Evolutionary conservation across 345 rosid species (phyloP).

Genomic region (Pelargonium nanum): DNA sequence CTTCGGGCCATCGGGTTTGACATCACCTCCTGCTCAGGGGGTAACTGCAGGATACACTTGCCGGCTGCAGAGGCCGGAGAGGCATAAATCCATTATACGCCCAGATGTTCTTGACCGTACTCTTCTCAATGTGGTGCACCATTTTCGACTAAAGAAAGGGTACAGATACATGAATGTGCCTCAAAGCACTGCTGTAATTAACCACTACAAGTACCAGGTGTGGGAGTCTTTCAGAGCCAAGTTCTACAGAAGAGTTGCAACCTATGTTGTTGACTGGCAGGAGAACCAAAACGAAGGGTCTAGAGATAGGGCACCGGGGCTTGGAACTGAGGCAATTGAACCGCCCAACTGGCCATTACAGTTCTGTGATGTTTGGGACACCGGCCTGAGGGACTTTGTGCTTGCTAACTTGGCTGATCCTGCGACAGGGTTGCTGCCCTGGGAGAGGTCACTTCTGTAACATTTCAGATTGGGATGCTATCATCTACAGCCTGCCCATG

Average conservation of each 20-base stretch:
- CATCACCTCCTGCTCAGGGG: constrained; percentile 57
- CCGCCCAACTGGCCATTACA: constrained; percentile 64
- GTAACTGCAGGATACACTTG: constrained; percentile 87
- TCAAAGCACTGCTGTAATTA: constrained; percentile 54
- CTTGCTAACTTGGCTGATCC: constrained; percentile 65
- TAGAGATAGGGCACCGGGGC: constrained; percentile 86
- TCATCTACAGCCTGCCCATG: constrained; percentile 11
- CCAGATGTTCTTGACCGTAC: constrained; percentile 45
- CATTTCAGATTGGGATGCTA: constrained; percentile 1
- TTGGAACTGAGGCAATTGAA: constrained; percentile 82
- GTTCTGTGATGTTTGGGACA: constrained; percentile 97
- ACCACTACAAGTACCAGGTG: constrained; percentile 97
- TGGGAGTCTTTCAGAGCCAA: constrained; percentile 86
- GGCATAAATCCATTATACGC: constrained; percentile 79
- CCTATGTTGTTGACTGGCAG: constrained; percentile 92
- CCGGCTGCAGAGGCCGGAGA: constrained; percentile 69
- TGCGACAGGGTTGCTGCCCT: constrained; percentile 55
- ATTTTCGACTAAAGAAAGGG: constrained; percentile 55
- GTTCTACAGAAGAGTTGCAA: constrained; percentile 84
- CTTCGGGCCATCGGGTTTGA: constrained; percentile 87
- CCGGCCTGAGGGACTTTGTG: constrained; percentile 75
- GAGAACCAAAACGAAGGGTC: constrained; percentile 87
- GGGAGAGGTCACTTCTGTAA: constrained; percentile 49
- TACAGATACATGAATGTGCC: constrained; percentile 49
- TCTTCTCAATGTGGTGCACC: constrained; percentile 87